phyloP scores from a whole-genome alignment of 805 yeast species.

The Grigorovia jiainica region DNA sequence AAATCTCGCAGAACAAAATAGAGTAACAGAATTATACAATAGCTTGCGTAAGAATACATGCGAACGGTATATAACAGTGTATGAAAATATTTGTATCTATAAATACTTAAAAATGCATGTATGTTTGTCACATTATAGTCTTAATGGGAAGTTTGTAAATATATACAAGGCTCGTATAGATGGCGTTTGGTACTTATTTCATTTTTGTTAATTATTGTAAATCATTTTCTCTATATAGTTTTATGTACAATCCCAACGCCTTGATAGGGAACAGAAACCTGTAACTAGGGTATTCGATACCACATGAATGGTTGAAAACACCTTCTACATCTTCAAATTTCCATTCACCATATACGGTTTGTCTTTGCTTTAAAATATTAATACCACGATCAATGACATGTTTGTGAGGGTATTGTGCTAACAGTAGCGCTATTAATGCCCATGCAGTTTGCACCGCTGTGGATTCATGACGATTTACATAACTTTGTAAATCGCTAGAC shows the following conservation, averaged over 20 bases:
- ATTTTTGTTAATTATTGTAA: too few relatives aligned
- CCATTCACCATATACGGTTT: constrained; percentile 75
- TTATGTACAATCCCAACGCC: constrained; percentile 69
- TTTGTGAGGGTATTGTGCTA: constrained; percentile 72
- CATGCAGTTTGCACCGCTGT: constrained; percentile 87
- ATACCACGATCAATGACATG: constrained; percentile 56
- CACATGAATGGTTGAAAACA: constrained; percentile 89
- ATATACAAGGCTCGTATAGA: constrained; percentile 1
- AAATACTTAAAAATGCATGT: too few relatives aligned
- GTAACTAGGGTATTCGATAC: constrained; percentile 93
- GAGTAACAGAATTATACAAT: too few relatives aligned
- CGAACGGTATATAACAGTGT: neutral
- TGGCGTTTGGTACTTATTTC: neutral
- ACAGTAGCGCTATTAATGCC: constrained; percentile 73
- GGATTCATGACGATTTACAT: constrained; percentile 55
- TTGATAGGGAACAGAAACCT: constrained; percentile 83
- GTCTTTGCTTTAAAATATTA: constrained; percentile 52
- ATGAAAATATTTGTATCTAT: too few relatives aligned
- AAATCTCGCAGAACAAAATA: too few relatives aligned
- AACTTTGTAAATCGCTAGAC: constrained; percentile 70
- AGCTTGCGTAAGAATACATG: too few relatives aligned
- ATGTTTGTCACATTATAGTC: too few relatives aligned
- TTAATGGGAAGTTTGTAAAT: too few relatives aligned
- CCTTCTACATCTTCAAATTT: constrained; percentile 81
- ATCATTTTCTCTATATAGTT: too few relatives aligned